These are phyloP conservation scores for Salmacisia buchloeana DNA, from an alignment of 1,284 basidiomycete genomes.

Conservation along the genomic window DNA sequence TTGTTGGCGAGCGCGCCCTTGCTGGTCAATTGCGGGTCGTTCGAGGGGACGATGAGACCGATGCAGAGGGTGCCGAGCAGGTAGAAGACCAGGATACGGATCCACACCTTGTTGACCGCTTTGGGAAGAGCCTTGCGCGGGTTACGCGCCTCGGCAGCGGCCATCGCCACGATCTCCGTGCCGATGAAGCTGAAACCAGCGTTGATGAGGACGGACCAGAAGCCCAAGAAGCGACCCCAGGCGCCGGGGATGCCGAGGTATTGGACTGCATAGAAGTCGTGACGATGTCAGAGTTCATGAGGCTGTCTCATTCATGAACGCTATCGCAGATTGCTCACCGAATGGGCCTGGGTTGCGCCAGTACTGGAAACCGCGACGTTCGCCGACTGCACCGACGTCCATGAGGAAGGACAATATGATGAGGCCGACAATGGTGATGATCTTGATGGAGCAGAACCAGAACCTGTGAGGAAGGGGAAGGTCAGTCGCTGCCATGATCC, in stretches of 20 bases:
- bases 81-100: constrained; percentile 34
- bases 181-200: constrained; percentile 76
- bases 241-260: constrained; percentile 54
- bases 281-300: no score
- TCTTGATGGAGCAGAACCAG: constrained; percentile 52
- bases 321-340: no score
- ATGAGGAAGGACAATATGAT: constrained; percentile 44
- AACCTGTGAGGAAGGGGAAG: constrained; percentile 59
- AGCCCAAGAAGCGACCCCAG: constrained; percentile 57
- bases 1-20: constrained; percentile 26
- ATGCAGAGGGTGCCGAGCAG: constrained; percentile 54
- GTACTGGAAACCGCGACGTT: constrained; percentile 38
- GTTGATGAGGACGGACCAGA: constrained; percentile 48
- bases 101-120: constrained; percentile 37
- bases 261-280: no score
- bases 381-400: constrained; percentile 38
- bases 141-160: constrained; percentile 62
- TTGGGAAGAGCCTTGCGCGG: constrained; percentile 48
- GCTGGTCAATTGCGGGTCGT: constrained; percentile 22
- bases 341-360: constrained; percentile 53
- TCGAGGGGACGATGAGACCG: constrained; percentile 38
- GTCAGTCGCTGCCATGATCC: constrained; percentile 51
- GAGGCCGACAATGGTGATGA: constrained; percentile 43
- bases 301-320: no score
- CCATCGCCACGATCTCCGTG: constrained; percentile 79